phyloP scores from a whole-genome alignment of 768 basidiomycete genomes.

The Leccinum variicolor region DNA sequence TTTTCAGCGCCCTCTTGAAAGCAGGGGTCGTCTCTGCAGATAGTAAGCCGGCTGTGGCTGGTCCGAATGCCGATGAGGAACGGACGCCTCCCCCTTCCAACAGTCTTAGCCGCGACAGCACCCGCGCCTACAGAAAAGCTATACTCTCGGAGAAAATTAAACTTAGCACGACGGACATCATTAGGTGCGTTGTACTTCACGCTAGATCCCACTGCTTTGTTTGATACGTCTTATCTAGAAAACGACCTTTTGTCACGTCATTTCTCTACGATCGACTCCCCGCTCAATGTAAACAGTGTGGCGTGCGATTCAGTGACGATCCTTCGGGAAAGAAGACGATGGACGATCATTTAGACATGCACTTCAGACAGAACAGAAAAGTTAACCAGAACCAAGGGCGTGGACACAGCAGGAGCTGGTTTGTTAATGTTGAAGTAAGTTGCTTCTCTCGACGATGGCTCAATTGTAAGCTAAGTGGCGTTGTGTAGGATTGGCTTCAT shows the following conservation, averaged over 20 bases:
- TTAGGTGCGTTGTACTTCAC: constrained; percentile 47
- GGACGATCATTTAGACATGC: constrained; percentile 93
- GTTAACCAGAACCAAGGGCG: constrained; percentile 57
- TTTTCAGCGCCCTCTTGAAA: constrained; percentile 68
- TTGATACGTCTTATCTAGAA: constrained; percentile 27
- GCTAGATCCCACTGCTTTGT: neutral
- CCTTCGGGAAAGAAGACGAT: constrained; percentile 67
- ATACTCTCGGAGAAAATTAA: constrained; percentile 60
- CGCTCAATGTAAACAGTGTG: constrained; percentile 92
- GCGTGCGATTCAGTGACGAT: constrained; percentile 78
- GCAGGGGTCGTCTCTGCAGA: constrained; percentile 70
- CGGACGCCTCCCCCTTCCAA: constrained; percentile 31
- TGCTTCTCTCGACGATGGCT: neutral
- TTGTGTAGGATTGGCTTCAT: constrained; percentile 80
- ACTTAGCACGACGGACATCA: constrained; percentile 66
- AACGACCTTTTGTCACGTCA: constrained; percentile 55
- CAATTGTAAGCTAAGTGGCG: constrained; percentile 10
- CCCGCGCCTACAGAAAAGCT: constrained; percentile 55
- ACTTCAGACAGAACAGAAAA: constrained; percentile 90
- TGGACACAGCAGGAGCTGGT: constrained; percentile 90
- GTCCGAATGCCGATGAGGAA: constrained; percentile 28
- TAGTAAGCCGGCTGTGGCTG: constrained; percentile 49
- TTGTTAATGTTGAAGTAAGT: constrained; percentile 69
- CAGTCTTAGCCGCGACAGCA: constrained; percentile 44
- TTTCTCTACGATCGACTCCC: constrained; percentile 75